A percentile compares a stretch with the other conserved stretches of the same genome.
phyloP scores from a whole-genome alignment of 2,329 filamentous ascomycete genomes.

The Aspergillus fructus region DNA sequence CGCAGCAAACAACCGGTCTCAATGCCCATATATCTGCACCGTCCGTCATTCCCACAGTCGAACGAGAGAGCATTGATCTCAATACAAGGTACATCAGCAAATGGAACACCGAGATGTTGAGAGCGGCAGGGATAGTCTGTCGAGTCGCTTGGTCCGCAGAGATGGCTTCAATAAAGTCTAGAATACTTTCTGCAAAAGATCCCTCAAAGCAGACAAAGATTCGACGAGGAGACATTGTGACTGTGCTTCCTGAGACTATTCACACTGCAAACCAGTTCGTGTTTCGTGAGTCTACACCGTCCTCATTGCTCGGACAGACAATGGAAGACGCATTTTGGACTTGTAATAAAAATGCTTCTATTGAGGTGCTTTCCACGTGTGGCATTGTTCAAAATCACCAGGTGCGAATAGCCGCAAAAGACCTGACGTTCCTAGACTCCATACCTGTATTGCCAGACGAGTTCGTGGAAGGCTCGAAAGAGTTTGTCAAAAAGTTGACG shows the following conservation, averaged over 20 bases:
- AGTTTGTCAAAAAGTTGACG: constrained; percentile 76
- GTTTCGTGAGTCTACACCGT: constrained; percentile 87
- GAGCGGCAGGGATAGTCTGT: constrained; percentile 85
- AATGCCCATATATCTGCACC: constrained; percentile 94
- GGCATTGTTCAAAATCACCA: constrained; percentile 82
- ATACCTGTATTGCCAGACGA: constrained; percentile 83
- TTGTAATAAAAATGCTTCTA: constrained; percentile 75
- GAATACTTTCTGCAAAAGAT: constrained; percentile 47
- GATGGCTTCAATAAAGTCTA: constrained; percentile 72
- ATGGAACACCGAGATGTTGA: constrained; percentile 93
- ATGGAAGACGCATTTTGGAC: constrained; percentile 98
- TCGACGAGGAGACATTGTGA: constrained; percentile 62
- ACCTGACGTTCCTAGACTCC: constrained; percentile 76
- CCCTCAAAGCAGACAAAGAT: constrained; percentile 50
- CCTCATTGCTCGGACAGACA: constrained; percentile 74
- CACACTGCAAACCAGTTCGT: constrained; percentile 86
- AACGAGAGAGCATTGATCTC: constrained; percentile 93
- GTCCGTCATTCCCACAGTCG: constrained; percentile 94
- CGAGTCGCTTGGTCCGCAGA: constrained; percentile 85
- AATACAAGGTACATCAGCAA: constrained; percentile 92
- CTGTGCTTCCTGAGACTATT: constrained; percentile 73
- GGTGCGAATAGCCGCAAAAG: constrained; percentile 73
- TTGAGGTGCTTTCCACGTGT: constrained; percentile 84
- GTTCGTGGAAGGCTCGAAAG: constrained; percentile 64
- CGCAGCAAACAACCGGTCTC: constrained; percentile 91